Base-by-base conservation (phyloP, 2,329 filamentous ascomycete genomes). In the Scopulariopsis brevicaulis region DNA sequence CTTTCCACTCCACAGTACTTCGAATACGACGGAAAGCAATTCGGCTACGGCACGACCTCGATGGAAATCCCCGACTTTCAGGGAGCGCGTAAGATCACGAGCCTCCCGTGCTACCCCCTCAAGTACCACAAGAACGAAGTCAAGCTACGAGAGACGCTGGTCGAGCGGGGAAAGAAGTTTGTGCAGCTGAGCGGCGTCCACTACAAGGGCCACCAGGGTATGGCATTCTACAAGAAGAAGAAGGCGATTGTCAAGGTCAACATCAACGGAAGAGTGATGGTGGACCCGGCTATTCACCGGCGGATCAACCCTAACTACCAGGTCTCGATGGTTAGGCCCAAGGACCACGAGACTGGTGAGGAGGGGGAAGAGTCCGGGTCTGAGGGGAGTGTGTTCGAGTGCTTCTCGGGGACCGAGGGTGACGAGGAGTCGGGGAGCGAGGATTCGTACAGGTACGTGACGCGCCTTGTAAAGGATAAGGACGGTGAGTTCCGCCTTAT, bases 231-330 rank as follows among this genome's bases (percentile, higher is more conserved):
- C 74, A 95, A 93, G 75, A 86, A 87, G 69, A 90, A 90, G 74
- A 86, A 86, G 65, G 75, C 78, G 59, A 75, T 89, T 15, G 74
- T 88, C 67, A 93, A 90, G 69, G 86, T 95, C 70, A 90, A 90
- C 66, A 86, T 96, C 69, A 90, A 91, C 62, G 88, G 90, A 20
- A 85, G 92, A 34, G 80, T 96, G 62, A 96, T 96, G 90, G 78
- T 96, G 25, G 92, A 96, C 66, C 84, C 90, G 0, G 84, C 84
- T 3, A 89, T 88, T 50, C 91, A 95, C 71, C 83, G 90, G 10
- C 83, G 89, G 37, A 89, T 93, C 69, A 89, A 94, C 63, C 89
- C 91, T 1, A 96, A 96, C 67, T 96, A 96, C 63, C 82, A 81
- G 0, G 82, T 93, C 64, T 89, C 87, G 24, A 78, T 81, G 1